These are phyloP conservation scores for Trapa incisa DNA, from an alignment of 345 rosid genomes.

Conservation along the genomic window DNA sequence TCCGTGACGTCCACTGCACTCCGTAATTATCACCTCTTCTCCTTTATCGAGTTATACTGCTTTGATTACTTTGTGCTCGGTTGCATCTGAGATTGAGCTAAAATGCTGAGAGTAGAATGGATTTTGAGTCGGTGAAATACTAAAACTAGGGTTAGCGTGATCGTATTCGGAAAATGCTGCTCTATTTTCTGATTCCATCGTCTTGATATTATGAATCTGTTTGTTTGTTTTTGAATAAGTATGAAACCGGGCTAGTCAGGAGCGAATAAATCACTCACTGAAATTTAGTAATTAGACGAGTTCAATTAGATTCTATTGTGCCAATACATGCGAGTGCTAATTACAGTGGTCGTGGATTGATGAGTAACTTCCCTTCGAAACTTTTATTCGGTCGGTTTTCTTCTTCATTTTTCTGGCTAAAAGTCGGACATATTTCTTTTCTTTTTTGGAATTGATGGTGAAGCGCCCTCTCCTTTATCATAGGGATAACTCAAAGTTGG, in stretches of 20 bases:
- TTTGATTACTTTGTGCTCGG: not conserved
- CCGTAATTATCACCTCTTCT: constrained; percentile 20
- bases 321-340: not conserved
- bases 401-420: not conserved
- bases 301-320: not conserved
- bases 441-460: not conserved
- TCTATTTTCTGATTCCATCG: not conserved
- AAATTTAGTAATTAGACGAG: not conserved
- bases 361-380: not conserved
- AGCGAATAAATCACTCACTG: not conserved
- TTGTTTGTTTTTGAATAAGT: too few species aligned
- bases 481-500: constrained; percentile 76
- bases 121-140: not conserved
- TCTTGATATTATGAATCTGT: not conserved
- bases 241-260: not conserved
- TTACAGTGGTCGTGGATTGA: not conserved
- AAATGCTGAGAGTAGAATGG: not conserved
- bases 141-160: not conserved
- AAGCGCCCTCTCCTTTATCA: not conserved
- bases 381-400: not conserved
- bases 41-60: not conserved
- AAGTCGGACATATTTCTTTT: not conserved
- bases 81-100: not conserved
- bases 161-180: not conserved
- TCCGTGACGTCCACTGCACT: constrained; percentile 94